Percentiles rank a stretch among this genome's conserved stretches.
These are phyloP conservation scores for Talaromyces sp. DNA, from an alignment of 2,329 filamentous ascomycete genomes.

Conservation along the genomic window DNA sequence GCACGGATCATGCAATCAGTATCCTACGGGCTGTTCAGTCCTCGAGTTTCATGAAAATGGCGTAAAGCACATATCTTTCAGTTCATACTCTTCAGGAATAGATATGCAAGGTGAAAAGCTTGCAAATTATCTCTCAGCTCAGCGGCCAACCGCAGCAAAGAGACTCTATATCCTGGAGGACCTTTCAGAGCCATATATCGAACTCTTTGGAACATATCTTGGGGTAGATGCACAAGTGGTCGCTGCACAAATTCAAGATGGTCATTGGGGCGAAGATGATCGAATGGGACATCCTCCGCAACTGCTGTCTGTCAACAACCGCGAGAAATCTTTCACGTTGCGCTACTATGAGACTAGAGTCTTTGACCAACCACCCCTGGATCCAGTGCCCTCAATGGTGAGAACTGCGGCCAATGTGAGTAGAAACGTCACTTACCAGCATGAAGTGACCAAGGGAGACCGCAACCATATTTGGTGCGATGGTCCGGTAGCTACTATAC, in stretches of 20 bases:
- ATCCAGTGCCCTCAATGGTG: neutral
- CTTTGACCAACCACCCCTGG: neutral
- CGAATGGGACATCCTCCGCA: neutral
- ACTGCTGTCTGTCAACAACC: neutral
- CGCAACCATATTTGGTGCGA: neutral
- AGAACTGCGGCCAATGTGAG: neutral
- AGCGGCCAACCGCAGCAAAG: neutral
- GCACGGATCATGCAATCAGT: neutral
- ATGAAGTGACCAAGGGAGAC: neutral
- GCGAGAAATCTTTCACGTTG: neutral
- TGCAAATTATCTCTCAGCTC: neutral
- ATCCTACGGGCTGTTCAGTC: neutral
- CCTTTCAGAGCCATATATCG: neutral
- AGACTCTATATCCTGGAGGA: neutral
- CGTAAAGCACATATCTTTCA: neutral
- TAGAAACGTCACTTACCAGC: neutral
- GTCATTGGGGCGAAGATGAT: conserved; percentile 3
- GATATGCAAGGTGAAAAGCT: neutral
- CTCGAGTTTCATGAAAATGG: neutral
- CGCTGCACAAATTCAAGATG: conserved; percentile 1
- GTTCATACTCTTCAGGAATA: neutral
- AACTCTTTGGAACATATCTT: neutral
- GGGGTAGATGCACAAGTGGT: neutral
- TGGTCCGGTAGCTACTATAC: neutral
- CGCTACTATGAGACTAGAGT: conserved; percentile 6